Base-by-base conservation (phyloP, 352 stramenopile genomes). In the Pythium sukuiense region DNA sequence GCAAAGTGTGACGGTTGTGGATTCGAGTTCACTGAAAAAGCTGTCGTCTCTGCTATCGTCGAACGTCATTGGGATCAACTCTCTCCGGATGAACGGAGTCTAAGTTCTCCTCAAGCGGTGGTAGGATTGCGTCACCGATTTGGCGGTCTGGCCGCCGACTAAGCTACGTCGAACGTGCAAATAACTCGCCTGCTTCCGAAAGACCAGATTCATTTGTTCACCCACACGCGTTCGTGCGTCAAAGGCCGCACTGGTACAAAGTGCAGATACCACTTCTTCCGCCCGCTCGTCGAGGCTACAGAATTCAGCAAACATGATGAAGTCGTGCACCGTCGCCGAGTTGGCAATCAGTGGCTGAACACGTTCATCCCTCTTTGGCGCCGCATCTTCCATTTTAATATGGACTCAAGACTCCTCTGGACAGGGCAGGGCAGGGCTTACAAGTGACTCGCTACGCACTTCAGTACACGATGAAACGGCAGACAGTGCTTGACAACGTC, bases 321-420 rank as follows among this genome's bases (percentile, higher is more conserved):
- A 43, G 67, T 76, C 6, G 27, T 43, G 24, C 73, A 69, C 27
- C 39, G 37, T 32, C 59, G 62, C 0, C 46, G 59, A 11, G 26
- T 73, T 2, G 70, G 61, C 13, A 73, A 76, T 27, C 70, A 76
- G 43, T 76, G 59, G 61, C 33, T 76, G 6, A 76, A 76, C 26
- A 37, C 46, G 16, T 72, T 65, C 49, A 60, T 73, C 20, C 43
- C 41, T 11, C 9, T 69, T 3, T 76, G 65, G 70, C 32, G 70
- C 39, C 13, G 62, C 16, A 52, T 76, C 43, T 41, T 73, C 0
- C 70, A 73, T 24, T 76, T 76, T 63, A 76, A 76, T 53, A 72
- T 76, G 65, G 64, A 70, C 29, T 57, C 70, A 26, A 46, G 62
- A 13, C 29, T 73, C 2, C 48, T 73, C 1, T 69, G 63, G 65